These are phyloP conservation scores for Lachnellula willkommii DNA, from an alignment of 2,329 filamentous ascomycete genomes.

Conservation along the genomic window DNA sequence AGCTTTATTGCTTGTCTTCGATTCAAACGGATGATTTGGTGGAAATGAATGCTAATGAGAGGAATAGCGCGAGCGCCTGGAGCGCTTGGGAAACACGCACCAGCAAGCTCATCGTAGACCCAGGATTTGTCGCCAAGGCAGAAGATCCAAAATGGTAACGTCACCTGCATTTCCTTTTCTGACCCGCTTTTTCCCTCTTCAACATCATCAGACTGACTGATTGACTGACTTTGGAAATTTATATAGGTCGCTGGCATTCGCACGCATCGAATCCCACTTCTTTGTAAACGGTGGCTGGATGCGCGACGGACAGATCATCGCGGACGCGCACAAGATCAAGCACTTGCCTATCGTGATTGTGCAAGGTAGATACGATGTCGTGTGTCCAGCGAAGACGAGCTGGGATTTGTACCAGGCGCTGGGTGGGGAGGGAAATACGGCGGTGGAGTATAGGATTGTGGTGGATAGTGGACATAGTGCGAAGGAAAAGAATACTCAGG, in stretches of 20 bases:
- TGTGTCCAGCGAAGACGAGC: slow-evolving; percentile 39
- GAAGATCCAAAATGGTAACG: slow-evolving; percentile 1
- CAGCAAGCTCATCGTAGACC: neutral
- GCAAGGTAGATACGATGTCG: slow-evolving; percentile 42
- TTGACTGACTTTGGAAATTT: too few relatives aligned
- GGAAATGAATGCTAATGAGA: neutral
- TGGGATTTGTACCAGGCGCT: slow-evolving; percentile 39
- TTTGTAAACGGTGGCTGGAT: slow-evolving; percentile 38
- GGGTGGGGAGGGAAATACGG: slow-evolving; percentile 24
- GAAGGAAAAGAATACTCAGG: slow-evolving; percentile 24
- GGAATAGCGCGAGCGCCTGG: neutral
- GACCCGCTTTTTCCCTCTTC: neutral
- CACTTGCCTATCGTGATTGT: slow-evolving; percentile 34
- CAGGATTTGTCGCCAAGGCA: neutral
- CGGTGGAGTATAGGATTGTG: slow-evolving; percentile 27
- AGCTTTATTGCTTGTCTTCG: neutral
- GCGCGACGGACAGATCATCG: slow-evolving; percentile 36
- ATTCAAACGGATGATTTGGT: neutral
- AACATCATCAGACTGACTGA: neutral
- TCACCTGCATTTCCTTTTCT: slow-evolving; percentile 10
- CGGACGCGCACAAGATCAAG: slow-evolving; percentile 27
- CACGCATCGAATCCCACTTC: slow-evolving; percentile 40
- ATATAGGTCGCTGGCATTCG: slow-evolving; percentile 32
- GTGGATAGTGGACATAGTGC: slow-evolving; percentile 27
- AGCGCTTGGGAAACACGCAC: neutral